These are phyloP conservation scores for Vigna radiata DNA, from an alignment of 306 rosid genomes.

Conservation along the genomic window DNA sequence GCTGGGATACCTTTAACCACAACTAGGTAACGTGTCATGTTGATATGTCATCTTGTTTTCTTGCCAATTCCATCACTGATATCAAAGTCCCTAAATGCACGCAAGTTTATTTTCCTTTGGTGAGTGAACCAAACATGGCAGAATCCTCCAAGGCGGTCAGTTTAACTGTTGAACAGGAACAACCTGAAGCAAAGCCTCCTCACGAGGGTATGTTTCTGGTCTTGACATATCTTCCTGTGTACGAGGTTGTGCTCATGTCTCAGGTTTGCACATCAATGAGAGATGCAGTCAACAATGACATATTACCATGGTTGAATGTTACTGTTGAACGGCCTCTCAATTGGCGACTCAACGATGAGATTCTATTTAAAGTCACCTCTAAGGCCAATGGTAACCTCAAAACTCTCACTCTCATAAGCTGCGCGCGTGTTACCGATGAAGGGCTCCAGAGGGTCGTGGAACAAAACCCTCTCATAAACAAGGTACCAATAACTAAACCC, in stretches of 20 bases:
- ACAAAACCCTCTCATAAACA: constrained; percentile 64
- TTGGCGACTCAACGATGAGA: constrained; percentile 55
- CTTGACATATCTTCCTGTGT: constrained; percentile 64
- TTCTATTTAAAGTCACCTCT: constrained; percentile 57
- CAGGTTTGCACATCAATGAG: constrained; percentile 65
- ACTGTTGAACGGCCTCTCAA: constrained; percentile 63
- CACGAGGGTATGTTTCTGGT: constrained; percentile 69
- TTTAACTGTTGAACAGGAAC: constrained; percentile 14
- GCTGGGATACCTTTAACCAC: constrained; percentile 19
- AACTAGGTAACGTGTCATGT: background rate
- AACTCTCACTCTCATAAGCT: constrained; percentile 64
- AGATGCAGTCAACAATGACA: constrained; percentile 66
- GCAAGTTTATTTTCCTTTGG: background rate
- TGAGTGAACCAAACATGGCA: constrained; percentile 40
- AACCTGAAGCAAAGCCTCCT: constrained; percentile 50
- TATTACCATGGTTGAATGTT: constrained; percentile 71
- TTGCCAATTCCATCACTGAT: constrained; percentile 11
- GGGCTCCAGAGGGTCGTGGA: constrained; percentile 66
- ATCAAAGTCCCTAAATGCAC: background rate
- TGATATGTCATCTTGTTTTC: background rate
- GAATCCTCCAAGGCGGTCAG: constrained; percentile 37
- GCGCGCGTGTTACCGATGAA: constrained; percentile 63
- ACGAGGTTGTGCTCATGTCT: constrained; percentile 69
- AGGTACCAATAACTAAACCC: constrained; percentile 57
- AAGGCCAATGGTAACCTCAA: constrained; percentile 67